Conservation (phyloP, 2,329 filamentous ascomycete genomes). For the Pseudovirgaria hyperparasitica region DNA sequence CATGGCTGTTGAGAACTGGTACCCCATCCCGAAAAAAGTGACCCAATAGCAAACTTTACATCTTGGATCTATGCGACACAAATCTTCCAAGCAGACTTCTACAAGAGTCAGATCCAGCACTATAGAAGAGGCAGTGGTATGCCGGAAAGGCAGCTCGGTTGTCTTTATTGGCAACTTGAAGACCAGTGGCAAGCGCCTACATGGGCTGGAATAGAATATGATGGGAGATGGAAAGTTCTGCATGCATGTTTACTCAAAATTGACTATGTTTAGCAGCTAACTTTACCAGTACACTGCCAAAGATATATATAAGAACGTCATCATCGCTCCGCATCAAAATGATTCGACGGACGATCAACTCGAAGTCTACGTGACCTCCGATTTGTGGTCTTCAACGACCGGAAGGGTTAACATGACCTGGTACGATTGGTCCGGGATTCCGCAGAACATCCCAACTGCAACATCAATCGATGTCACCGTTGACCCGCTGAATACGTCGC, state of each 20-base stretch:
- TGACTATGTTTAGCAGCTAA: not conserved
- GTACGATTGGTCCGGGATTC: conserved; percentile 37
- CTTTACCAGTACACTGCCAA: conserved; percentile 34
- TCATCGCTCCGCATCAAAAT: conserved; percentile 46
- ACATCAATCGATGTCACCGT: conserved; percentile 27
- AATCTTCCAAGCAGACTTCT: conserved; percentile 52
- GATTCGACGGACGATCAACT: conserved; percentile 36
- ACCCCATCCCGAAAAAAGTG: conserved; percentile 42
- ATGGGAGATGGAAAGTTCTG: conserved; percentile 49
- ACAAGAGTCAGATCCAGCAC: conserved; percentile 47
- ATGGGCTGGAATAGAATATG: conserved; percentile 51
- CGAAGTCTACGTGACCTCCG: conserved; percentile 43
- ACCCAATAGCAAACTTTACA: conserved; percentile 45
- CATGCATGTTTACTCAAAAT: conserved; percentile 19
- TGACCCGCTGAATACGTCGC: conserved; percentile 40
- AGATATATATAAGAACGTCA: conserved; percentile 45
- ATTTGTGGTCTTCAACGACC: conserved; percentile 38
- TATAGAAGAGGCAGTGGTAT: conserved; percentile 47
- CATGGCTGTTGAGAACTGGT: conserved; percentile 40
- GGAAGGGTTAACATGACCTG: conserved; percentile 39
- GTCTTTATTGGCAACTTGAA: conserved; percentile 53
- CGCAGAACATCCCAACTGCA: conserved; percentile 27
- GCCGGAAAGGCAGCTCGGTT: conserved; percentile 45
- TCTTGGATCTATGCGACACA: conserved; percentile 51
- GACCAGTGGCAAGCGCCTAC: conserved; percentile 53